Conservation (phyloP, 2,329 filamentous ascomycete species). For the Capronia americana region DNA sequence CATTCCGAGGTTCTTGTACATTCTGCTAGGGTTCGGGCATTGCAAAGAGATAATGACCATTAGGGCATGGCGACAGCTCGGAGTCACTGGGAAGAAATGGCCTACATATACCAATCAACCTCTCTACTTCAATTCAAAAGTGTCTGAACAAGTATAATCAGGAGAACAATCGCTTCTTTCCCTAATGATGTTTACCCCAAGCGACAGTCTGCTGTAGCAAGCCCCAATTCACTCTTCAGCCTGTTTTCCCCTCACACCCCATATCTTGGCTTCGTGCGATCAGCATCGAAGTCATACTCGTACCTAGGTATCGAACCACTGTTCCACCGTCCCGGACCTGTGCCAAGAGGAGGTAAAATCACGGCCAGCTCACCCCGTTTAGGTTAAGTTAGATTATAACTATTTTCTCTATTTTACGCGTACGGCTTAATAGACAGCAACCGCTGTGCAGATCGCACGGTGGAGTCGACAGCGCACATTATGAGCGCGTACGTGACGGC, state of each 20-base stretch:
- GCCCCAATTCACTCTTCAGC: neutral
- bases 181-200: neutral
- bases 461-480: too few relatives aligned
- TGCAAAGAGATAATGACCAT: constrained; percentile 17
- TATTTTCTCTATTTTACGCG: too few relatives aligned
- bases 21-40: constrained; percentile 10
- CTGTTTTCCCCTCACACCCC: neutral
- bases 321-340: neutral
- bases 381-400: too few relatives aligned
- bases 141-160: neutral
- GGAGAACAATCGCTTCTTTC: neutral
- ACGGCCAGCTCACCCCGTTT: too few relatives aligned
- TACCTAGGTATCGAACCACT: too few relatives aligned
- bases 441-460: too few relatives aligned
- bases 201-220: neutral
- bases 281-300: neutral
- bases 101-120: constrained; percentile 31
- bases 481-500: too few relatives aligned
- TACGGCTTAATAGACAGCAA: too few relatives aligned
- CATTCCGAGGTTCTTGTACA: constrained; percentile 24
- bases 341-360: too few relatives aligned
- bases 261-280: constrained; percentile 3
- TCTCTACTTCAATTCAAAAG: constrained; percentile 37
- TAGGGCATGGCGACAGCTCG: constrained; percentile 22
- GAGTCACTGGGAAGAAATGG: constrained; percentile 21